These are phyloP conservation scores for Yamadazyma diospyri DNA, from an alignment of 1,139 yeast species.

Conservation along the genomic window DNA sequence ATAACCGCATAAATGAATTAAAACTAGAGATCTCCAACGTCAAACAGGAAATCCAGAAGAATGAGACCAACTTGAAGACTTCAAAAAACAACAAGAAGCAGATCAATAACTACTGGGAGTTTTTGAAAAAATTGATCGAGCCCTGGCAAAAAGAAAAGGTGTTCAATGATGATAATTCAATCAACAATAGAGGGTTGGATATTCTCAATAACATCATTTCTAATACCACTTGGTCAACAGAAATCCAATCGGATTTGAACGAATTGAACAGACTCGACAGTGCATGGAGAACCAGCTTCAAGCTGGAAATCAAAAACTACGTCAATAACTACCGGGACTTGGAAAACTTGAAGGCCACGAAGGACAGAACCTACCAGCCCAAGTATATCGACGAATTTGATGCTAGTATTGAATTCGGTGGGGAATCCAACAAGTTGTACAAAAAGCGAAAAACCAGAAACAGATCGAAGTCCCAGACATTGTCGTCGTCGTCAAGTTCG, in stretches of 20 bases:
- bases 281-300: slow-evolving; percentile 33
- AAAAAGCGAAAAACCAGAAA: slow-evolving; percentile 10
- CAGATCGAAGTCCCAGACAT: slow-evolving; percentile 12
- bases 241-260: slow-evolving; percentile 29
- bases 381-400: slow-evolving; percentile 33
- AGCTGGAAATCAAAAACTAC: slow-evolving; percentile 30
- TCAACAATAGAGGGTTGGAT: slow-evolving; percentile 27
- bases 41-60: slow-evolving; percentile 20
- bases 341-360: slow-evolving; percentile 27
- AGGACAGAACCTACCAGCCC: slow-evolving; percentile 31
- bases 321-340: slow-evolving; percentile 28
- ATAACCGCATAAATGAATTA: slow-evolving; percentile 14
- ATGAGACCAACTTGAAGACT: slow-evolving; percentile 24
- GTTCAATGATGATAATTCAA: slow-evolving; percentile 31
- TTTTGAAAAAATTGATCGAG: slow-evolving; percentile 28
- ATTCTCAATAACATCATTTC: slow-evolving; percentile 17
- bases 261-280: slow-evolving; percentile 22
- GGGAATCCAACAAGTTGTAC: slow-evolving; percentile 27
- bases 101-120: slow-evolving; percentile 15
- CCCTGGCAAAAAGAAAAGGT: slow-evolving; percentile 9
- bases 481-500: slow-evolving; percentile 4
- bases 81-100: slow-evolving; percentile 27
- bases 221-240: slow-evolving; percentile 28
- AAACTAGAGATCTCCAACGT: slow-evolving; percentile 12
- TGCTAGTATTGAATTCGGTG: slow-evolving; percentile 42